A percentile compares a stretch with the other conserved stretches of the same genome.
These are phyloP conservation scores for Salvia sclarea DNA, from an alignment of 305 asterid species.

Conservation along the genomic window DNA sequence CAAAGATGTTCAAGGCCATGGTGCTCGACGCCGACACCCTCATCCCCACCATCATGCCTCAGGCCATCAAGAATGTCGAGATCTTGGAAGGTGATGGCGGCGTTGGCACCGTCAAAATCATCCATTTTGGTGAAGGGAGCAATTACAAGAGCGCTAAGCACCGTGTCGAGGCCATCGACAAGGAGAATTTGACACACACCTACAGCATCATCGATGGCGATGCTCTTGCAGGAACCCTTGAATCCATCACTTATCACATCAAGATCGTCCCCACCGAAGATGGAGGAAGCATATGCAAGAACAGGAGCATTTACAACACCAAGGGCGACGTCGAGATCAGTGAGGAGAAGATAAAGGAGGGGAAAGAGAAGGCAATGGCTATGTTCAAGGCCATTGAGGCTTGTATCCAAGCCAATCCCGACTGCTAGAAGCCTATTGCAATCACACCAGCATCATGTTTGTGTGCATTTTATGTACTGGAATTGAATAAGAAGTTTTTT, in stretches of 20 bases:
- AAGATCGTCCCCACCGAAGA: constrained; percentile 13
- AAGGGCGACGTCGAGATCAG: constrained; percentile 8
- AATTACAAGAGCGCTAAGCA: constrained; percentile 10
- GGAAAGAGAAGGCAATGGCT: constrained; percentile 30
- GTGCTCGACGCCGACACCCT: constrained; percentile 14
- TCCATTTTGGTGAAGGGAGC: constrained; percentile 17
- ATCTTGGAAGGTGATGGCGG: constrained; percentile 32
- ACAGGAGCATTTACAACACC: constrained; percentile 24
- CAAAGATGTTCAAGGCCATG: constrained; percentile 25
- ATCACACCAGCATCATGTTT: no score
- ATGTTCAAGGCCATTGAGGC: constrained; percentile 44
- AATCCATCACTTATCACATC: constrained; percentile 15
- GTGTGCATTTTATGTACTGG: background rate
- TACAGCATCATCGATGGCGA: constrained; percentile 9
- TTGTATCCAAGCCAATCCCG: constrained; percentile 34
- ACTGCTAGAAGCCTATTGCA: background rate
- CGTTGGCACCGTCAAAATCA: constrained; percentile 13
- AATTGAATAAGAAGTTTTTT: no score
- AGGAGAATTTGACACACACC: background rate
- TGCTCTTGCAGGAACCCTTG: background rate
- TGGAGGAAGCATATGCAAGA: constrained; percentile 1
- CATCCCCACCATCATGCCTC: constrained; percentile 24
- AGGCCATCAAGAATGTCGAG: background rate
- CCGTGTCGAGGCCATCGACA: background rate
- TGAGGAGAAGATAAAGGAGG: constrained; percentile 25